Percentiles rank a stretch among this genome's conserved stretches.
phyloP scores from a whole-genome alignment of 805 yeast species.

The Ogataea chonburiensis region DNA sequence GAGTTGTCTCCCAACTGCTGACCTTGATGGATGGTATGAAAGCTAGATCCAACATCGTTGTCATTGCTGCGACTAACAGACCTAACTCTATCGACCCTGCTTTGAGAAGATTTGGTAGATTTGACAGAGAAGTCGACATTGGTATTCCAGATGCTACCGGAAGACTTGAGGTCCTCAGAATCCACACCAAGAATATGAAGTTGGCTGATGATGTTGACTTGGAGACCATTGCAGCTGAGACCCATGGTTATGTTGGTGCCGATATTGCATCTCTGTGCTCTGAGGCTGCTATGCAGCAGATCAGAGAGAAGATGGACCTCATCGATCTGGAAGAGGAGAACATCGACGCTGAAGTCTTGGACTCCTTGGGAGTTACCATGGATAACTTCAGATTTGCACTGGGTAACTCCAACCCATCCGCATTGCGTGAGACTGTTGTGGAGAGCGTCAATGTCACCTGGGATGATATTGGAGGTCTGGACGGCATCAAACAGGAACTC shows the following conservation, averaged over 20 bases:
- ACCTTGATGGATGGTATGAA: constrained; percentile 99
- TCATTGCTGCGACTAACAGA: constrained; percentile 94
- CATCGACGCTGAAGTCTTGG: constrained; percentile 95
- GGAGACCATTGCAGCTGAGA: constrained; percentile 93
- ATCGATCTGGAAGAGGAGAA: constrained; percentile 95
- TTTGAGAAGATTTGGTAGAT: constrained; percentile 79
- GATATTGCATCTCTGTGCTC: constrained; percentile 98
- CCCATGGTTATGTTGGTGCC: constrained; percentile 99
- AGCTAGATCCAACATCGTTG: constrained; percentile 97
- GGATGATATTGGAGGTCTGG: constrained; percentile 99
- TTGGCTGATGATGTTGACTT: constrained; percentile 91
- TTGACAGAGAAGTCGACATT: constrained; percentile 83
- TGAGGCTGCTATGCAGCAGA: constrained; percentile 99
- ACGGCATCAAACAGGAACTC: constrained; percentile 91
- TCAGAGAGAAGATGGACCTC: constrained; percentile 98
- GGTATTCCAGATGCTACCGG: constrained; percentile 98
- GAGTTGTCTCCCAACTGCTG: constrained; percentile 96
- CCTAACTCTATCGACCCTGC: constrained; percentile 88
- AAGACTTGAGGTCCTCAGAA: constrained; percentile 92
- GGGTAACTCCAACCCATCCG: constrained; percentile 98
- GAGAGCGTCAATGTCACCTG: constrained; percentile 98
- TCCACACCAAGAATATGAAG: constrained; percentile 99
- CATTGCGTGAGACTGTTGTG: constrained; percentile 98
- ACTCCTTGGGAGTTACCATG: constrained; percentile 97
- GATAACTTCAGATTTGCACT: constrained; percentile 97